Percentiles rank a stretch among this genome's conserved stretches.
phyloP scores from a whole-genome alignment of 176 grass and related monocot genomes.

The Cymbopogon citratus region DNA sequence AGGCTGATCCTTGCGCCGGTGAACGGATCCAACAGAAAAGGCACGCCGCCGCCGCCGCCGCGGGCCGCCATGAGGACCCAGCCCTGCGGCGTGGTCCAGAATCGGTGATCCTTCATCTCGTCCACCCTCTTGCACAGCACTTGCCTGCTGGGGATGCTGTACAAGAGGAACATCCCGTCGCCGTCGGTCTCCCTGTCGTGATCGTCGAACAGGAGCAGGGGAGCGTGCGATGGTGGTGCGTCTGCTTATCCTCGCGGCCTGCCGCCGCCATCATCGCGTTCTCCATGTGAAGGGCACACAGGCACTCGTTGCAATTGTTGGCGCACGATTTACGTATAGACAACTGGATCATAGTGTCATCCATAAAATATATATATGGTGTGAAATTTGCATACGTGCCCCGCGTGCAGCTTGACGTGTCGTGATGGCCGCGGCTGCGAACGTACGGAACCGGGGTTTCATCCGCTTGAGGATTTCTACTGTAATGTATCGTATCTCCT shows the following conservation, averaged over 20 bases:
- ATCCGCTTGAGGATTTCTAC: too few relatives aligned
- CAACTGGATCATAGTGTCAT: not conserved
- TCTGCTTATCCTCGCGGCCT: not conserved
- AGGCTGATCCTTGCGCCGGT: not conserved
- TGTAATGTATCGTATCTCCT: too few relatives aligned
- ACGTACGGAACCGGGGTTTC: too few relatives aligned
- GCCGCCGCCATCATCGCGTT: not conserved
- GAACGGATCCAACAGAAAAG: not conserved
- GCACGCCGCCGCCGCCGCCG: not conserved
- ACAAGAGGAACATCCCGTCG: not conserved
- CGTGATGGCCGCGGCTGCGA: too few relatives aligned
- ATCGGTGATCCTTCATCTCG: not conserved
- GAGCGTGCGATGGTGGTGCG: not conserved
- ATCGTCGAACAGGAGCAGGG: conserved; percentile 1
- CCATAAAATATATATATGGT: not conserved
- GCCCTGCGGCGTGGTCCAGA: conserved; percentile 5
- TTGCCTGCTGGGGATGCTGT: not conserved
- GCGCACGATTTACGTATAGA: too few relatives aligned
- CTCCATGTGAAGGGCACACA: not conserved
- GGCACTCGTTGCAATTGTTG: too few relatives aligned
- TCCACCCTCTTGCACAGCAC: not conserved
- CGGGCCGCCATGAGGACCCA: not conserved
- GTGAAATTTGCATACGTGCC: too few relatives aligned
- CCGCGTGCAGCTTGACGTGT: too few relatives aligned
- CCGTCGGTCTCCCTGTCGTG: not conserved